These are phyloP conservation scores for Larix kaempferi DNA, from an alignment of 75 land plant species.

Conservation along the genomic window DNA sequence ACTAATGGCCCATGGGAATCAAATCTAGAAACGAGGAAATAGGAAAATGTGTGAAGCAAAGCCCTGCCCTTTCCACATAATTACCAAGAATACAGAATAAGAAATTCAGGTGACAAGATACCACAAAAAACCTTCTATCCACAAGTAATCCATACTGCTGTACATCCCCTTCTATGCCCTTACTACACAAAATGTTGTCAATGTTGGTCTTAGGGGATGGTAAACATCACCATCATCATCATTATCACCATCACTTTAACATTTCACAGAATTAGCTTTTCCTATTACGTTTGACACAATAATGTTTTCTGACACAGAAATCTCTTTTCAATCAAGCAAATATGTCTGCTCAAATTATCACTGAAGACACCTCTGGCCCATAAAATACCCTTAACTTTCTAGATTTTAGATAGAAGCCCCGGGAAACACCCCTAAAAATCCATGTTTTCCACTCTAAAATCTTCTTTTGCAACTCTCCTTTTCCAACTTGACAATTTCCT, in stretches of 20 bases:
- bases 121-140: slow-evolving; percentile 1
- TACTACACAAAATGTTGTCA: not conserved
- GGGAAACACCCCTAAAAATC: not conserved
- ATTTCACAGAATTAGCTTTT: not conserved
- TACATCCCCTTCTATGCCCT: not conserved
- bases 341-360: not conserved
- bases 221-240: not conserved
- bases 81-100: not conserved
- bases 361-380: not conserved
- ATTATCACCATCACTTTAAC: not conserved
- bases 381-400: not conserved
- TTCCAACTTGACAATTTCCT: too few relatives aligned
- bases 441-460: not conserved
- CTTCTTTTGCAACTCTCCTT: too few relatives aligned
- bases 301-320: not conserved
- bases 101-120: not conserved
- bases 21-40: not conserved
- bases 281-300: not conserved
- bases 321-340: too few relatives aligned
- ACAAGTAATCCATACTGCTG: not conserved
- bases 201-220: not conserved
- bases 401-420: not conserved
- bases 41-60: not conserved
- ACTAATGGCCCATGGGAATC: not conserved
- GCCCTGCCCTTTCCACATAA: not conserved